phyloP scores from a whole-genome alignment of 306 rosid species.

The Pachyrhizus erosus region DNA sequence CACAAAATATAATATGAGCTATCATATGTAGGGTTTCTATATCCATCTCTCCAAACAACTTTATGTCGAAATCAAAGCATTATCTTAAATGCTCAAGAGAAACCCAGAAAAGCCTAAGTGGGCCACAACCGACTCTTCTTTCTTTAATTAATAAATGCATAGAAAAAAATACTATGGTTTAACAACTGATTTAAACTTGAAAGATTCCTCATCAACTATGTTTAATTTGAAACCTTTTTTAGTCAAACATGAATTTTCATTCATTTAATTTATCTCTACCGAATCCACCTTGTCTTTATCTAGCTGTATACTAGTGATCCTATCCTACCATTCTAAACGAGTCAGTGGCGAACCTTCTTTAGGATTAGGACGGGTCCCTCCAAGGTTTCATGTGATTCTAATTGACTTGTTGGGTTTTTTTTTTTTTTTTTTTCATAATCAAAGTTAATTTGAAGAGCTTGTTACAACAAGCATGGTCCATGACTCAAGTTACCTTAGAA shows the following conservation, averaged over 20 bases:
- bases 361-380: neutral
- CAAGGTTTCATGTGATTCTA: neutral
- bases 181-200: neutral
- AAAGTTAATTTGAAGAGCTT: neutral
- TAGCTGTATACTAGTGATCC: constrained; percentile 39
- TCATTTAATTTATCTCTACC: neutral
- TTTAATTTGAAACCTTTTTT: constrained; percentile 28
- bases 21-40: constrained; percentile 20
- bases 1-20: neutral
- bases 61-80: constrained; percentile 56
- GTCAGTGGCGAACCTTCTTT: constrained; percentile 5
- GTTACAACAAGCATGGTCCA: neutral
- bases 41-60: constrained; percentile 45
- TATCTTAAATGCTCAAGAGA: constrained; percentile 35
- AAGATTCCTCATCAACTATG: constrained; percentile 28
- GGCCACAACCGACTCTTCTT: constrained; percentile 3
- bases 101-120: constrained; percentile 10
- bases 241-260: constrained; percentile 47
- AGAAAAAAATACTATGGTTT: neutral
- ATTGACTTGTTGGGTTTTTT: neutral
- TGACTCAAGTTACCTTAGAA: neutral
- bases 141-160: neutral
- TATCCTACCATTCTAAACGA: neutral
- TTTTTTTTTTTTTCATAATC: no score
- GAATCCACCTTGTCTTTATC: constrained; percentile 25